These are phyloP conservation scores for Neonectria punicea DNA, from an alignment of 2,329 filamentous ascomycete genomes.

Conservation along the genomic window DNA sequence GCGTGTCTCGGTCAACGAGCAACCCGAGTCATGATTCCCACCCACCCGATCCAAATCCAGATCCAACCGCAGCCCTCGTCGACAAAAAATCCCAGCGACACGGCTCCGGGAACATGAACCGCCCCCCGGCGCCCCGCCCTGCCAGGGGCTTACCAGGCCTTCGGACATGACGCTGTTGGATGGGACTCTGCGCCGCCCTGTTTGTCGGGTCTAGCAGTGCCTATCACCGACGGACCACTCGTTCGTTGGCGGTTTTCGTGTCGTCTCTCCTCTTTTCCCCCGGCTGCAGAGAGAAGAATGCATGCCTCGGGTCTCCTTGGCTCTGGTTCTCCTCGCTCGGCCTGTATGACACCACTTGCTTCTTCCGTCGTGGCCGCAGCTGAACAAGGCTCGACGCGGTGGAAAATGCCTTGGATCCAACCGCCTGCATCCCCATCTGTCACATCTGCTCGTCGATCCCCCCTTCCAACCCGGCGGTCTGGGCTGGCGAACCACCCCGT, in stretches of 20 bases:
- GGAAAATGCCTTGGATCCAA: background rate
- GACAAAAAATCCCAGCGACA: background rate
- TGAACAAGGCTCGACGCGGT: background rate
- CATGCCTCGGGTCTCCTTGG: too few species aligned
- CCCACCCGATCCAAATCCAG: background rate
- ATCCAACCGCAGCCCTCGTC: background rate
- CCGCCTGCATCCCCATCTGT: background rate
- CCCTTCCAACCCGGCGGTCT: conserved; percentile 7
- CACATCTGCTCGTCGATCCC: background rate
- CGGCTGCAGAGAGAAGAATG: background rate
- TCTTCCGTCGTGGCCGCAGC: background rate
- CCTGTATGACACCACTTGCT: background rate
- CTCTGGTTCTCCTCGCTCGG: too few species aligned
- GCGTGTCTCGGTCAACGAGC: too few species aligned
- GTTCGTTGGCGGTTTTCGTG: background rate
- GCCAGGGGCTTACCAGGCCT: background rate
- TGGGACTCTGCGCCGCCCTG: background rate
- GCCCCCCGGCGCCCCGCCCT: background rate
- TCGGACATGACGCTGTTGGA: background rate
- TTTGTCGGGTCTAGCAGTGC: background rate
- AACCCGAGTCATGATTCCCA: too few species aligned
- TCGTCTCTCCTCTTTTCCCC: background rate
- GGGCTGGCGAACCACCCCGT: background rate
- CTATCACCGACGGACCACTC: background rate
- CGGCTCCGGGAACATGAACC: background rate